A percentile compares a stretch with the other conserved stretches of the same genome.
Conservation (phyloP, 768 basidiomycete genomes). For the Galerina sulciceps region DNA sequence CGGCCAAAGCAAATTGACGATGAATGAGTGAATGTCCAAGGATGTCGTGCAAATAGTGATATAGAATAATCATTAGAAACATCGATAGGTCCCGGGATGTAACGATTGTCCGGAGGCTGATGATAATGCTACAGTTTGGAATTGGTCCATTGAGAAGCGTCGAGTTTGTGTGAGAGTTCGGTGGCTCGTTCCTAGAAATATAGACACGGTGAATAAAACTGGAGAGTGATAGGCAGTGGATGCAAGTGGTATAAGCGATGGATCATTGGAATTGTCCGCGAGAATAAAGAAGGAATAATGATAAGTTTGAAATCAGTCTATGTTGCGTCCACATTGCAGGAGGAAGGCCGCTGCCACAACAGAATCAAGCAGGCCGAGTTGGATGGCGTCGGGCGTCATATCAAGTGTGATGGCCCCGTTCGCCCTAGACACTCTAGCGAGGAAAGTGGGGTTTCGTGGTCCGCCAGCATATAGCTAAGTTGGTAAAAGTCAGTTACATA, state of each 20-base stretch:
- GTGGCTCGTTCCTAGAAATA: too few relatives aligned
- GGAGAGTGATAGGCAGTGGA: neutral
- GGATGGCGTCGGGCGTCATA: constrained; percentile 57
- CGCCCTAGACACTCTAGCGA: constrained; percentile 54
- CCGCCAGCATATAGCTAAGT: constrained; percentile 51
- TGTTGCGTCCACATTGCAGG: constrained; percentile 63
- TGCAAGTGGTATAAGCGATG: neutral
- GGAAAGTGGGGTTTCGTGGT: constrained; percentile 36
- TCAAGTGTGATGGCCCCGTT: constrained; percentile 54
- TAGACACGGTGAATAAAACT: too few relatives aligned
- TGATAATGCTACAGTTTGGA: neutral
- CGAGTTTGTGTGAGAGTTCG: neutral
- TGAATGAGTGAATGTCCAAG: too few relatives aligned
- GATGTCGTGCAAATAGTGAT: neutral
- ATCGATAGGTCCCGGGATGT: too few relatives aligned
- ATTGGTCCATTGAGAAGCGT: neutral
- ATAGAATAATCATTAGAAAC: neutral
- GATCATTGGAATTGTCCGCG: neutral
- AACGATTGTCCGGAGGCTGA: neutral
- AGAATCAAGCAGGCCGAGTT: constrained; percentile 56
- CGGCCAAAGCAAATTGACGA: too few relatives aligned
- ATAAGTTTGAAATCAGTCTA: constrained; percentile 45
- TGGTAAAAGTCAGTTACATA: neutral
- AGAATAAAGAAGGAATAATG: constrained; percentile 3
- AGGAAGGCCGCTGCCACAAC: constrained; percentile 56